Base-by-base conservation (phyloP, 2,329 filamentous ascomycete species). In the Penicillium sp. region DNA sequence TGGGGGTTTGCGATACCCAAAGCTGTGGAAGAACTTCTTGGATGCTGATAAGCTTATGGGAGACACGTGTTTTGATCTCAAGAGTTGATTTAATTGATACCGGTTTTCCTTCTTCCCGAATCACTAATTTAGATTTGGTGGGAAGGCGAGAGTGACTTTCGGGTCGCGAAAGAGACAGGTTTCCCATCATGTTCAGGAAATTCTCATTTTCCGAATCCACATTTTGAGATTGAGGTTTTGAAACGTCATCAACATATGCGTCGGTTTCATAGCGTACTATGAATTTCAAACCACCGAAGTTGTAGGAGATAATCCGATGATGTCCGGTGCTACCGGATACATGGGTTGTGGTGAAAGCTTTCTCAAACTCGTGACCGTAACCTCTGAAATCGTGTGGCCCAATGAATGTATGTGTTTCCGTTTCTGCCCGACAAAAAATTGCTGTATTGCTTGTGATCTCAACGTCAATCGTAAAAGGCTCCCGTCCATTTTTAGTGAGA, bases 1-100 rank as follows among this genome's bases (percentile, higher is more conserved):
- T 74, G 0, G 71, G 69, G 0, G 75, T 77, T 60, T 77, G 74
- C 4, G 72, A 76, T 13, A 68, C 53, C 74, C 74, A 78, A 18
- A 77, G 65, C 59, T 22, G 19, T 22, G 19, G 19, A 22, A 22
- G 19, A 22, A 22, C 19, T 22, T 22, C 19, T 22, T 22, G 19
- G 19, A 22, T 22, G 19, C 19, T 5, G 19, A 22, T 22, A 22
- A 3, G 5, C 19, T 5, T 22, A 22, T 76, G 73, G 2, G 72
- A 50, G 19, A 64, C 64, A 28, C 71, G 68, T 7, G 73, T 77
- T 61, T 77, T 77, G 62, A 78, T 71, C 54, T 77, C 72, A 10
- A 77, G 58, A 3, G 65, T 75, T 30, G 67, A 71, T 29, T 64
- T 54, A 66, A 61, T 2, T 73, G 19, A 5, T 5, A 22, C 19